Conservation (phyloP, 2,329 filamentous ascomycete species). For the Pseudogymnoascus sp. region DNA sequence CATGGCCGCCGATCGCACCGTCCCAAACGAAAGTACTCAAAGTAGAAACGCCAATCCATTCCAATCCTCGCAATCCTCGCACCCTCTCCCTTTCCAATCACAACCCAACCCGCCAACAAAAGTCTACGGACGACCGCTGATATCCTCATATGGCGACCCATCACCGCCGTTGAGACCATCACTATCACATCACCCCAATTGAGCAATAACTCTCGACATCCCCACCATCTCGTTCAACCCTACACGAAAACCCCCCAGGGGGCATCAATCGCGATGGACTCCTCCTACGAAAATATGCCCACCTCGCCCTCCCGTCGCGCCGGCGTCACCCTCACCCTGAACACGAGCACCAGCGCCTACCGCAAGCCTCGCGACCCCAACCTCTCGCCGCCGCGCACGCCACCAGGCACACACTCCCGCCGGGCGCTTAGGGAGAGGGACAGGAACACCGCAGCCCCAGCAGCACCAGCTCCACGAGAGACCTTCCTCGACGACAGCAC, state of each 20-base stretch:
- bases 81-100: neutral
- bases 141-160: neutral
- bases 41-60: neutral
- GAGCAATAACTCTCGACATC: neutral
- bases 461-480: constrained; percentile 17
- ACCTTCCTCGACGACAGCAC: constrained; percentile 31
- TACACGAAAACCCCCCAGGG: neutral
- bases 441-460: neutral
- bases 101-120: neutral
- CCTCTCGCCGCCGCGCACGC: neutral
- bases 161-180: neutral
- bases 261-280: neutral
- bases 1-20: neutral
- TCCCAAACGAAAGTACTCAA: neutral
- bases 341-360: neutral
- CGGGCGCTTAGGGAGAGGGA: neutral
- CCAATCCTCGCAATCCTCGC: neutral
- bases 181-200: neutral
- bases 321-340: neutral
- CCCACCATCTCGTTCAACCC: neutral
- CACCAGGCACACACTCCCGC: neutral
- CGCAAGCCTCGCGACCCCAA: neutral
- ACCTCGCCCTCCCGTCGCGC: neutral
- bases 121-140: neutral
- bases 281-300: neutral